phyloP scores from a whole-genome alignment of 106 monocot species.

The Acorus gramineus region DNA sequence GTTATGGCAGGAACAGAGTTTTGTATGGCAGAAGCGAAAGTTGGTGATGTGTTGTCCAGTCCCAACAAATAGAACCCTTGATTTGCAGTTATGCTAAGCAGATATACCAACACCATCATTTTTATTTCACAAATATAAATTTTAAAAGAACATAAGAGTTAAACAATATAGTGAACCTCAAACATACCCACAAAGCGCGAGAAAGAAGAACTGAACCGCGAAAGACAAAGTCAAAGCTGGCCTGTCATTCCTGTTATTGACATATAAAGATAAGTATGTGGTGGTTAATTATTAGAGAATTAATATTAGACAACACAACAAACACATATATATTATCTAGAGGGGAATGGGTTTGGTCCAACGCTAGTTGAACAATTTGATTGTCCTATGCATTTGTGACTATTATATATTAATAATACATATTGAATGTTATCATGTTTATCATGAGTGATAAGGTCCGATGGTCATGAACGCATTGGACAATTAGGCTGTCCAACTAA shows the following conservation, averaged over 20 bases:
- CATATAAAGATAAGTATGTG: background rate
- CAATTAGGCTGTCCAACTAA: too few relatives aligned
- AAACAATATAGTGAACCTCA: too few relatives aligned
- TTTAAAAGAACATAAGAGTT: background rate
- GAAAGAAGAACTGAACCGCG: constrained; percentile 55
- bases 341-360: background rate
- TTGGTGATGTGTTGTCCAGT: constrained; percentile 74
- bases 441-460: too few relatives aligned
- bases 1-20: constrained; percentile 89
- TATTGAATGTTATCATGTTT: too few relatives aligned
- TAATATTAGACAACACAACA: background rate
- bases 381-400: too few relatives aligned
- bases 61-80: constrained; percentile 85
- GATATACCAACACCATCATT: too few relatives aligned
- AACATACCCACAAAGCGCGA: constrained; percentile 58
- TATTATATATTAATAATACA: too few relatives aligned
- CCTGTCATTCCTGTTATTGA: constrained; percentile 49
- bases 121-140: background rate
- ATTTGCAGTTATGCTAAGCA: constrained; percentile 62
- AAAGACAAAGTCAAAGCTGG: constrained; percentile 37
- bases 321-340: background rate
- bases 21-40: constrained; percentile 88
- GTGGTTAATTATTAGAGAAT: background rate
- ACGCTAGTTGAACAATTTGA: too few relatives aligned
- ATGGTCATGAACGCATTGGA: too few relatives aligned